Evolutionary conservation across 2,329 filamentous ascomycete species (phyloP), one percentile per base, ranked within the genome.

Genomic region (Fonsecaea pedrosoi): DNA sequence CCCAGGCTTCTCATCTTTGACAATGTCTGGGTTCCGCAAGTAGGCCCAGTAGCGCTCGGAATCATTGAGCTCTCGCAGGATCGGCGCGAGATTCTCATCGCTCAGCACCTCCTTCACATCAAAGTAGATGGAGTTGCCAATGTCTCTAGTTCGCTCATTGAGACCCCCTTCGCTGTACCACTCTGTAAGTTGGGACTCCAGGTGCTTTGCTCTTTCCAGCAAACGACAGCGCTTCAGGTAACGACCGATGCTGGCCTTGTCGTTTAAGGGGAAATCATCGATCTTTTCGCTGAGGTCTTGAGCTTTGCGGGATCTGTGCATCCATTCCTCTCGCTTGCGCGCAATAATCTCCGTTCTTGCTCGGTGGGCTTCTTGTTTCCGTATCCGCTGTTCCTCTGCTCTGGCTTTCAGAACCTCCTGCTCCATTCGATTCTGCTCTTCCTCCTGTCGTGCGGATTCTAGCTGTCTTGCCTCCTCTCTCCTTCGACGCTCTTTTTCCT

Each of bases 221-320:
- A 61, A 9, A 9, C 34, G 42, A 13, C 7, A 18, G 25, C 40
- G 53, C 10, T 25, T 10, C 21, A 62, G 37, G 37, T 62, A 56
- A 35, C 37, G 60, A 9, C 56, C 50, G 30, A 62, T 25, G 53
- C 53, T 48, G 30, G 37, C 40, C 38, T 55, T 62, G 38, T 62
- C 53, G 15, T 13, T 15, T 50, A 37, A 62, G 8, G 50, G 21
- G 18, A 61, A 54, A 32, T 13, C 2, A 21, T 61, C 48, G n/a
- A 54, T 32, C 12, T 30, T 5, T 30, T 40, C 5, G n/a, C 35
- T 48, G 12, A 53, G 18, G 8, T 54, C 32, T 32, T 61, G 15
- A 37, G 48, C 59, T 15, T 54, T 30, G 7, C 18, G 48, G 4
- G 32, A 45, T 35, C 50, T 54, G 10, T 10, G 30, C 34, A 34